phyloP scores from a whole-genome alignment of 768 basidiomycete genomes.

The Russula virescens region DNA sequence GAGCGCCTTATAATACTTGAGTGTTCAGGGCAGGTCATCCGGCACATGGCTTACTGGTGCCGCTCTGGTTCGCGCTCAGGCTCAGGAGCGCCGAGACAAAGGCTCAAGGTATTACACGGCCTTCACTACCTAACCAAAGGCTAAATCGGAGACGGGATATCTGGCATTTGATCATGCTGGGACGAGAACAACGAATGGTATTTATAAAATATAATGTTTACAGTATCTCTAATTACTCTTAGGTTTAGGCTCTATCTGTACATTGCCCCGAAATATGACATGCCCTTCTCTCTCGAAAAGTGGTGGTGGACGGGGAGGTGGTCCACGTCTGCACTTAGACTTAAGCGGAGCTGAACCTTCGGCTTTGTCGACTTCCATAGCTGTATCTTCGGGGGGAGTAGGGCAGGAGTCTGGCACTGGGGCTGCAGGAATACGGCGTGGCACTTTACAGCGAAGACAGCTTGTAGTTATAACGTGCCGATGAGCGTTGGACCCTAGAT shows the following conservation, averaged over 20 bases:
- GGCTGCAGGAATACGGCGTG: constrained; percentile 65
- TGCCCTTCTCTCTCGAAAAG: constrained; percentile 63
- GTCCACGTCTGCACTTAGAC: constrained; percentile 27
- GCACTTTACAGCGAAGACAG: constrained; percentile 52
- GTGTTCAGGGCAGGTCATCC: constrained; percentile 16
- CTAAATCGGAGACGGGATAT: not conserved
- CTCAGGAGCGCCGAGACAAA: no score
- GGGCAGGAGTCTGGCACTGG: constrained; percentile 29
- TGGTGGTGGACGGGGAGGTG: constrained; percentile 43
- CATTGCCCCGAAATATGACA: constrained; percentile 60
- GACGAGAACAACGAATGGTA: not conserved
- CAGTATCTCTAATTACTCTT: not conserved
- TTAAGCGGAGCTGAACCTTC: not conserved
- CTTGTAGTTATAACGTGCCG: constrained; percentile 52
- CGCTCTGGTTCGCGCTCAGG: no score
- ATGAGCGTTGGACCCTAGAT: constrained; percentile 41
- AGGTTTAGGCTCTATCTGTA: constrained; percentile 28
- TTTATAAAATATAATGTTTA: not conserved
- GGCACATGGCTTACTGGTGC: not conserved
- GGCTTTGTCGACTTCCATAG: not conserved
- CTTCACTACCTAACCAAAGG: no score
- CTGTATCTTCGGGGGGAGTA: not conserved
- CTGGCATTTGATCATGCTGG: not conserved
- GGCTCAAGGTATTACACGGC: no score
- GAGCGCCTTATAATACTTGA: constrained; percentile 5